Base-by-base conservation (phyloP, 331 rosid genomes). In the Quercus tomentella region DNA sequence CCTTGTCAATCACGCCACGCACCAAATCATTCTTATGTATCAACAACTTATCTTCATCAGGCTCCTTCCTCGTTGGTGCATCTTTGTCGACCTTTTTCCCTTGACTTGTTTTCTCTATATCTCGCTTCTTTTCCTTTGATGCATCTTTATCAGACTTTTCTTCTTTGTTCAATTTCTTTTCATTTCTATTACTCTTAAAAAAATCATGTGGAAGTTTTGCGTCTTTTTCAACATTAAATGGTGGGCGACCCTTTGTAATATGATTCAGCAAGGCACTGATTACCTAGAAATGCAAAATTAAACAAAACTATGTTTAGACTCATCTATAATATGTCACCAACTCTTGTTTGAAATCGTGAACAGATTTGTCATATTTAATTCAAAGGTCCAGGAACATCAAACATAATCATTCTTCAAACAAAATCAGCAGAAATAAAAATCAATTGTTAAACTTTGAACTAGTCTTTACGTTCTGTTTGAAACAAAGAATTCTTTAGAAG, bases 1-100 rank as follows among this genome's bases (percentile, higher is more conserved):
- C 97, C 86, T 95, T 93, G 86, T 95, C 99, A 65, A 93, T 85
- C 70, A 95, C 98, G 15, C 99, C 98, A 22, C 93, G 91, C 72
- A 95, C 93, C 79, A 95, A 88, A 73, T 88, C 92, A 85, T 95
- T 95, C 84, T 75, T 88, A 84, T 85, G 89, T 75, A 95, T 88
- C 75, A 91, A 85, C 79, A 95, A 87, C 70, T 83, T 90, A 82
- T 89, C 97, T 77, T 93, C 99, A 76, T 90, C 97, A 35, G 84
- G 80, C 77, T 80, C 94, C 58, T 76, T 81, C 73, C 70, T 81
- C 74, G 35, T 79, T 60, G 82, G 62, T 56, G 51, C 80, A 71
- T 71, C 84, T 54, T 37, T 67, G 5, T 79, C 78, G 66, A 12
- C 7, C 71, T 56, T 80, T 41, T 54, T 70, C 1, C 73, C 82